Base-by-base conservation (phyloP, 2,329 filamentous ascomycete species). In the Malbranchea cinnamomea region DNA sequence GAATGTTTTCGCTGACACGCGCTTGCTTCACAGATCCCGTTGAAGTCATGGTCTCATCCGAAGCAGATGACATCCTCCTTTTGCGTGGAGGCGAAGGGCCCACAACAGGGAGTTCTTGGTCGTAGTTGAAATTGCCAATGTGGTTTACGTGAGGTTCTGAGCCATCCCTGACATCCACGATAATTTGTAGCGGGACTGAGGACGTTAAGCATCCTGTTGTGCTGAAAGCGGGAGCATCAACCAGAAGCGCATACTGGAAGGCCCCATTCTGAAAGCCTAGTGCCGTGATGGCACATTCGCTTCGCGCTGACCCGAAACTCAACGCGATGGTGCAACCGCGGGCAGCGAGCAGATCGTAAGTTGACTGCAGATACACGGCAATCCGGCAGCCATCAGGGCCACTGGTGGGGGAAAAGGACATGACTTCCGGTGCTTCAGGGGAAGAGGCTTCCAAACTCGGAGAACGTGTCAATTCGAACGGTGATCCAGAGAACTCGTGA, bases 231-330 rank as follows among this genome's bases (percentile, higher is more conserved):
- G 85, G 85, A 18, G 77, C 79, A 33, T 82, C 74, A 23, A 74
- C 71, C 26, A 69, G 71, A 42, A 92, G 64, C 17, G 68, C 67
- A 53, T 89, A 92, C 38, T 75, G 68, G 49, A 71, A 80, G 32
- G 57, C 60, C 12, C 71, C 68, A 41, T 68, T 56, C 62, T 70
- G 41, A 55, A 64, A 49, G 59, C 57, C 60, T 58, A 63, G 49
- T 48, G 76, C 75, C 26, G 70, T 65, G 14, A 84, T 63, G 33
- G 74, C 67, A 34, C 74, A 74, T 32, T 71, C 63, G 52, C 74
- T 78, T 51, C 75, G 74, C 44, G 78, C 71, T n/a, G 68, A 65
- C n/a, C 82, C 83, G 53, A 93, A 91, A 26, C 75, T 68, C 32
- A 93, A 55, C 39, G 60, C 75, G 45, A 81, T 74, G 29, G 30